Conservation (phyloP, 352 stramenopile species). For the Globisporangium radiosum region DNA sequence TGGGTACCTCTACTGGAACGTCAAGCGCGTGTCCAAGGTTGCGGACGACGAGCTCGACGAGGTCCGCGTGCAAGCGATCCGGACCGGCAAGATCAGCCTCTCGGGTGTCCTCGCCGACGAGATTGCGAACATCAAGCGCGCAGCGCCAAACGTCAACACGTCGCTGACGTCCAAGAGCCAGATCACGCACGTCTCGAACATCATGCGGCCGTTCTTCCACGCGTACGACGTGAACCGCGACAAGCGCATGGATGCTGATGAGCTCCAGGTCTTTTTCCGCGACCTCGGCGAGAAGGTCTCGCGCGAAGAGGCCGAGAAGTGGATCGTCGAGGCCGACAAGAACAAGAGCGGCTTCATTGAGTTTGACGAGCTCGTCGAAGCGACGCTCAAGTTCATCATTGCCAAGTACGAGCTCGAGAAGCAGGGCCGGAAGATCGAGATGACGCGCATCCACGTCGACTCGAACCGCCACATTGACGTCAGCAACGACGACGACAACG, state of each 20-base stretch:
- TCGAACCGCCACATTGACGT: slow-evolving; percentile 32
- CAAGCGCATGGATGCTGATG: slow-evolving; percentile 84
- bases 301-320: slow-evolving; percentile 64
- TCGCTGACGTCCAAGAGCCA: slow-evolving; percentile 48
- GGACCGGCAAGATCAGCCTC: slow-evolving; percentile 68
- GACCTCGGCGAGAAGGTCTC: slow-evolving; percentile 91
- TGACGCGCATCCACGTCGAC: slow-evolving; percentile 36
- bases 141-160: slow-evolving; percentile 28
- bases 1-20: slow-evolving; percentile 90
- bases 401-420: slow-evolving; percentile 67
- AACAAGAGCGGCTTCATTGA: slow-evolving; percentile 90
- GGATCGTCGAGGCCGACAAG: slow-evolving; percentile 89
- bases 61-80: slow-evolving; percentile 64
- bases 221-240: slow-evolving; percentile 91
- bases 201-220: slow-evolving; percentile 92
- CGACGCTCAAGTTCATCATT: slow-evolving; percentile 82
- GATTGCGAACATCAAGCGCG: slow-evolving; percentile 59
- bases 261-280: slow-evolving; percentile 91
- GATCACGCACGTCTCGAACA: slow-evolving; percentile 79
- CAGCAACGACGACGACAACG: slow-evolving; percentile 38
- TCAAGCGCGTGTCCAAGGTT: slow-evolving; percentile 69
- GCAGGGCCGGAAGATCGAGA: slow-evolving; percentile 42
- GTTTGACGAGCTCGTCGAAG: slow-evolving; percentile 93
- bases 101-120: slow-evolving; percentile 73
- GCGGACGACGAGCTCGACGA: slow-evolving; percentile 63